Evolutionary conservation across 202 grass and related monocot species (phyloP).

Genomic region (Brachypodium distachyon): DNA sequence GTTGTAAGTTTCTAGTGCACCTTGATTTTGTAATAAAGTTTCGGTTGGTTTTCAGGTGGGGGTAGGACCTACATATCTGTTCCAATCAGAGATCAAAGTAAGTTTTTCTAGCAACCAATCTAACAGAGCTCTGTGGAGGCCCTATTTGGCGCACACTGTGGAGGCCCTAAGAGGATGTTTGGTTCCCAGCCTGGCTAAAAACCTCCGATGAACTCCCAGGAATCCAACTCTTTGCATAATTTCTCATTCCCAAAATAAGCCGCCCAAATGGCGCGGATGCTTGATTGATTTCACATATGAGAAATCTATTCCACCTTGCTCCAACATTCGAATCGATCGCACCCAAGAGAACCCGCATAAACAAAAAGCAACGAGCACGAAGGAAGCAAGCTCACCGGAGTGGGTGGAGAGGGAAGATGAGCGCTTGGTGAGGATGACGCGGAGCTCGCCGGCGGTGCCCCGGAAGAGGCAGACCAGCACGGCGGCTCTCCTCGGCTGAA

Average conservation of each 20-base stretch:
- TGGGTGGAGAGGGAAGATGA: conserved; percentile 74
- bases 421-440: conserved; percentile 87
- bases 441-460: conserved; percentile 45
- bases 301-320: neutral
- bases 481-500: conserved; percentile 47
- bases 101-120: neutral
- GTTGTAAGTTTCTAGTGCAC: neutral
- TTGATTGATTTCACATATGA: neutral
- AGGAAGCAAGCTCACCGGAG: conserved; percentile 40
- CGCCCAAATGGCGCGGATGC: neutral
- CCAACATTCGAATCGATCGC: neutral
- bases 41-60: no score
- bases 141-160: no score
- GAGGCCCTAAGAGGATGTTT: no score
- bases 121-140: no score
- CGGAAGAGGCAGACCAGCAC: conserved; percentile 85
- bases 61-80: no score
- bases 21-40: no score
- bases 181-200: neutral
- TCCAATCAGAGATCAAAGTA: neutral
- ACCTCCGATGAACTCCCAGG: neutral
- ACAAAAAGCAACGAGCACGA: neutral
- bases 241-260: neutral
- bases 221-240: neutral
- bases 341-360: neutral